Evolutionary conservation across 192 early-diverging fungal genomes (phyloP).

Genomic region (Gamsiella multidivaricata): DNA sequence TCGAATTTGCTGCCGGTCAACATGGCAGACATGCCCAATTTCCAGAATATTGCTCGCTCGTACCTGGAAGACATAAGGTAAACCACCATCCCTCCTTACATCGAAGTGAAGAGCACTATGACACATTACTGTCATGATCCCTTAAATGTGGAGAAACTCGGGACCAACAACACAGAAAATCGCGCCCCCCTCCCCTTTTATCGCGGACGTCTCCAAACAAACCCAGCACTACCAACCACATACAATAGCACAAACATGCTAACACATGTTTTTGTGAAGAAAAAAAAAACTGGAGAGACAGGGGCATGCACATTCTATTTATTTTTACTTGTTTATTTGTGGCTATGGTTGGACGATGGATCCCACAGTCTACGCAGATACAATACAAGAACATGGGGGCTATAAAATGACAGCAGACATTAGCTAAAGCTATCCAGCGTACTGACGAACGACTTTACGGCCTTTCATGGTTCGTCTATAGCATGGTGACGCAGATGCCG

Average conservation of each 20-base stretch:
- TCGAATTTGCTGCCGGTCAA: constrained; percentile 59
- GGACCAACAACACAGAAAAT: background rate
- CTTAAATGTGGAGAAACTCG: constrained; percentile 17
- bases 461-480: constrained; percentile 52
- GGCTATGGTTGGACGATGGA: too few relatives aligned
- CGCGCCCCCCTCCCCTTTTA: background rate
- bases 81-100: background rate
- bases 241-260: background rate
- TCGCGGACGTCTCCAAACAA: background rate
- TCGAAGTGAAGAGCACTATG: constrained; percentile 2
- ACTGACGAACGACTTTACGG: constrained; percentile 52
- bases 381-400: too few relatives aligned
- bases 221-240: too few relatives aligned
- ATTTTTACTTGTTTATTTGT: too few relatives aligned
- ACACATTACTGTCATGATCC: constrained; percentile 25
- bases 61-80: constrained; percentile 65
- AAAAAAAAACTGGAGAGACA: background rate
- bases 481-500: constrained; percentile 60
- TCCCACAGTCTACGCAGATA: too few relatives aligned
- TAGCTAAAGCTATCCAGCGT: background rate
- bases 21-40: constrained; percentile 57
- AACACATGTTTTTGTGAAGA: background rate
- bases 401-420: background rate
- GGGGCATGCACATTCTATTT: background rate
- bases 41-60: constrained; percentile 58